Evolutionary conservation across 1,284 basidiomycete genomes (phyloP), one percentile per base, ranked within the genome.

Genomic region (Ceratobasidium sp.): DNA sequence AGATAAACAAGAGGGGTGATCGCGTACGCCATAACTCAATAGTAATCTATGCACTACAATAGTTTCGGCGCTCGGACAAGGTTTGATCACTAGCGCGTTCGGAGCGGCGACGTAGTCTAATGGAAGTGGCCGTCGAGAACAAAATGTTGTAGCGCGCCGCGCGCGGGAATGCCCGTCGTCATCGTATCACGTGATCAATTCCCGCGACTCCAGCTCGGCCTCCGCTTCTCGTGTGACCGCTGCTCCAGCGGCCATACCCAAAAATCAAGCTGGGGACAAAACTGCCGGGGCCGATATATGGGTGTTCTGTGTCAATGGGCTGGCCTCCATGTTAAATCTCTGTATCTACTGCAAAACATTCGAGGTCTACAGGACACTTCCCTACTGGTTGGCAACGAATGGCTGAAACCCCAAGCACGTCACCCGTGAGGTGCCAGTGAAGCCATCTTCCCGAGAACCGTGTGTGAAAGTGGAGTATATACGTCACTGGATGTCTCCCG

Each of bases 91-190:
- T 29, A 34, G 54, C 2, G 2, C 22, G 29, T 24, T 58, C 54
- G 54, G 54, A 58, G 29, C 54, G 54, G 54, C 54, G 54, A 58
- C 54, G 54, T 58, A 29, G 54, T 37, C 27, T 19, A 58, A 58
- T 29, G n/a, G 54, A 24, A 9, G 31, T 58, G 54, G 29, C 9
- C 34, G 54, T 58, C 54, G 34, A 58, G 54, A 34, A 58, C 54
- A 58, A 37, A 58, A 34, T 37, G 54, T 58, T 29, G 31, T 14
- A 27, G 2, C 8, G 34, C 54, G 31, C 29, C 2, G 29, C 54
- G 54, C 11, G 54, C 16, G 54, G 22, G 29, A 54, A 3, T 16
- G 19, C n/a, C 22, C 16, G 54, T 58, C 54, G 54, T 37, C 54
- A 58, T 58, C 31, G 54, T 58, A 31, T 29, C 54, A 58, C 54